Base-by-base conservation (phyloP, 345 rosid species). In the Rhodomyrtus tomentosa region DNA sequence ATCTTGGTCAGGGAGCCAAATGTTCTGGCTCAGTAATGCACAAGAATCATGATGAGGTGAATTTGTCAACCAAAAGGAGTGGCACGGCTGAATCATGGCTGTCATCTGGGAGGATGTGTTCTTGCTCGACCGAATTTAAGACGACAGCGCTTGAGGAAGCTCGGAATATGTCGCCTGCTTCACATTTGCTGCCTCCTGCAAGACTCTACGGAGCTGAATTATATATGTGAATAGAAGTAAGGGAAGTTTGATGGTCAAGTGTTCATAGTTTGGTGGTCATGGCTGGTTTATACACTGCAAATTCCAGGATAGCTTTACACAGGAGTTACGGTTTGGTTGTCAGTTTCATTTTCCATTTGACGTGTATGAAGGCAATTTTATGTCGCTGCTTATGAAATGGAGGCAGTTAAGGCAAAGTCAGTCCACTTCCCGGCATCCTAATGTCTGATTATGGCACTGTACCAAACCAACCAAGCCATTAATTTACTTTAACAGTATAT, bases 311-410 rank as follows among this genome's bases (percentile, higher is more conserved):
- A 9, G 79, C 45, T 68, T 68, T 25, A 36, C 79, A 68, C 45
- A 68, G 13, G 79, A 68, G 13, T 36, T 36, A 68, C 21, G 79
- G 79, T 68, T 32, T 68, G 25, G 45, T 20, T 68, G 79, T 20
- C 79, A 36, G 24, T 68, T 68, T 36, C 79, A 68, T 36, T 86
- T 94, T 84, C 93, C 91, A 53, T 89, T 52, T 84, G 62, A 55
- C 81, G 49, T 82, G 45, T 36, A 68, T 68, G 25, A 16, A 68
- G 76, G 79, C 24, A 40, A 68, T 2, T 53, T 20, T 36, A 4
- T 68, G 79, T 36, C 14, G 79, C 45, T 9, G 79, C 45, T 68
- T 68, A 68, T 9, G 79, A 68, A 68, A 45, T 68, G 79, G 45
- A 18, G 79, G 79, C 79, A 36, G 20, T 68, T 36, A 18, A 68